These are phyloP conservation scores for Puya raimondii DNA, from an alignment of 176 grass and related monocot species.

Conservation along the genomic window DNA sequence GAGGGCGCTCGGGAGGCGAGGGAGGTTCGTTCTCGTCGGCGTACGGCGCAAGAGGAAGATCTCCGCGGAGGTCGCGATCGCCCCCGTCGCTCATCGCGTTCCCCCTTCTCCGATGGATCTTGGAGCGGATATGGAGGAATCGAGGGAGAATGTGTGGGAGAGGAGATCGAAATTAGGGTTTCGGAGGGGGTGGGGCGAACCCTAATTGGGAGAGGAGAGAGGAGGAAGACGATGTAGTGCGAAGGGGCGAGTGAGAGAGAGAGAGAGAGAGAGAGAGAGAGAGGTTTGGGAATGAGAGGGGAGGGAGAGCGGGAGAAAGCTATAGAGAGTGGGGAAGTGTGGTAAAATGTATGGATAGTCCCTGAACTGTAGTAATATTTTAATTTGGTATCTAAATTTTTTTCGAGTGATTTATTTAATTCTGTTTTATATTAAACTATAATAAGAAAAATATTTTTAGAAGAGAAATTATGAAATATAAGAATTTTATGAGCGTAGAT, in stretches of 20 bases:
- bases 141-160: not conserved
- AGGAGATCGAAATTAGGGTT: not conserved
- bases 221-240: not conserved
- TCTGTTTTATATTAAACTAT: too few species aligned
- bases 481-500: too few species aligned
- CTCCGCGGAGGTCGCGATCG: too few species aligned
- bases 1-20: too few species aligned
- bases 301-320: not conserved
- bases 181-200: too few species aligned
- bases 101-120: not conserved
- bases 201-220: not conserved
- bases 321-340: not conserved
- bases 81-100: not conserved
- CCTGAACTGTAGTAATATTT: not conserved
- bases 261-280: not conserved
- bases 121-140: not conserved
- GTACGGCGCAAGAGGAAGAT: too few species aligned
- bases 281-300: not conserved
- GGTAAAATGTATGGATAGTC: not conserved
- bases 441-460: too few species aligned
- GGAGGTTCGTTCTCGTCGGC: too few species aligned
- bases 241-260: not conserved
- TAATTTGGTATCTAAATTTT: not conserved
- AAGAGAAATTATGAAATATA: too few species aligned
- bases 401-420: too few species aligned